Conservation (phyloP, 2,329 filamentous ascomycete species). For the Periconia digitata region DNA sequence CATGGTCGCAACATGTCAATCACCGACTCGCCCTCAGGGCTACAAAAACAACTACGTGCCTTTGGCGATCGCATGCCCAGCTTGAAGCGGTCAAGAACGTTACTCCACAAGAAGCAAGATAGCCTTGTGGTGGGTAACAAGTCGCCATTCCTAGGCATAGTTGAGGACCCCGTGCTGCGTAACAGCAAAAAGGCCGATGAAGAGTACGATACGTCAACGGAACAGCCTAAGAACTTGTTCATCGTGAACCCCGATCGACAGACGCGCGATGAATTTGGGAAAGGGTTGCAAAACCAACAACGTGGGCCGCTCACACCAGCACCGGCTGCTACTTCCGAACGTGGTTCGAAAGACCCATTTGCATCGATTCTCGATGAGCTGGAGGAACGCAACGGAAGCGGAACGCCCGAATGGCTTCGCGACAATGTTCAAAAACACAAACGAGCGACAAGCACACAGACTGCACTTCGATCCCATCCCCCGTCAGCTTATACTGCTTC, state of each 20-base stretch:
- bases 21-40: slow-evolving; percentile 27
- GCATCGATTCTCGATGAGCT: slow-evolving; percentile 31
- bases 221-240: slow-evolving; percentile 20
- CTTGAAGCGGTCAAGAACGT: slow-evolving; percentile 33
- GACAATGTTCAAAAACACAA: slow-evolving; percentile 24
- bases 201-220: slow-evolving; percentile 30
- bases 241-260: slow-evolving; percentile 30
- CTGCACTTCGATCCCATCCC: slow-evolving; percentile 33
- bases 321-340: slow-evolving; percentile 23
- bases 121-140: slow-evolving; percentile 23
- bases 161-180: slow-evolving; percentile 24
- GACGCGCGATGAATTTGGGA: slow-evolving; percentile 2
- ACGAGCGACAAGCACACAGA: slow-evolving; percentile 31
- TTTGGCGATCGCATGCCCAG: slow-evolving; percentile 36
- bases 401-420: slow-evolving; percentile 27
- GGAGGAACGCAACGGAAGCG: slow-evolving; percentile 19
- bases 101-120: slow-evolving; percentile 33
- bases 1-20: slow-evolving; percentile 27
- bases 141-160: slow-evolving; percentile 31
- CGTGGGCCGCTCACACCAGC: slow-evolving; percentile 29
- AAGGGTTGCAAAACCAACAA: slow-evolving; percentile 19
- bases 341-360: slow-evolving; percentile 29
- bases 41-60: slow-evolving; percentile 23
- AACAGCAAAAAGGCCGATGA: slow-evolving; percentile 22
- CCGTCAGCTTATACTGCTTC: slow-evolving; percentile 22